A percentile compares a stretch with the other conserved stretches of the same genome.
phyloP scores from a whole-genome alignment of 225 moss, liverwort and hornwort genomes.

The Pleurozium schreberi region DNA sequence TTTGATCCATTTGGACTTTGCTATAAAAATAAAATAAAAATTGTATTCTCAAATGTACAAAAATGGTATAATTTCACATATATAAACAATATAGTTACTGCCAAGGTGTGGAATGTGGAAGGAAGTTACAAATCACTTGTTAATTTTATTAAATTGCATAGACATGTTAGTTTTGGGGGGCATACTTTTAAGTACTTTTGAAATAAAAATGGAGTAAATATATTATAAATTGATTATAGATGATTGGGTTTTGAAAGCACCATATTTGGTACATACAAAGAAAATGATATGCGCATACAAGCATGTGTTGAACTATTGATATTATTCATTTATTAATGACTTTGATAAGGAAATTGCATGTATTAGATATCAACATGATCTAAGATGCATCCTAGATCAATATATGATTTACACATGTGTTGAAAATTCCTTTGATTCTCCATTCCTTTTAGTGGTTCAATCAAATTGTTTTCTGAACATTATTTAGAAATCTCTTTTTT shows the following conservation, averaged over 20 bases:
- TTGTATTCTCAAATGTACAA: accelerated
- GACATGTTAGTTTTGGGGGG: neutral
- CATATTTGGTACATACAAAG: accelerated
- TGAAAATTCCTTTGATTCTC: neutral
- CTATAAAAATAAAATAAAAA: neutral
- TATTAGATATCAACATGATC: too few relatives aligned
- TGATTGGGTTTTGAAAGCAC: neutral
- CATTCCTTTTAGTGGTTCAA: accelerated
- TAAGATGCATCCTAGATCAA: too few relatives aligned
- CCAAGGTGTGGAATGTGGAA: accelerated
- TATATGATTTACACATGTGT: too few relatives aligned
- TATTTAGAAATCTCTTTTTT: neutral
- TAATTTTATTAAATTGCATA: neutral
- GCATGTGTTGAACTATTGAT: accelerated
- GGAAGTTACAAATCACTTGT: too few relatives aligned
- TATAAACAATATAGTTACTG: accelerated
- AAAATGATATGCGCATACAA: neutral
- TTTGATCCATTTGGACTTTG: neutral
- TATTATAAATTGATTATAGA: neutral
- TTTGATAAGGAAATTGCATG: too few relatives aligned
- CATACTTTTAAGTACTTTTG: neutral
- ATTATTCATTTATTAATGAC: too few relatives aligned
- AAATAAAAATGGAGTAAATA: neutral
- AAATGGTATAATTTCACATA: neutral
- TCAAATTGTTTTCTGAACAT: neutral